phyloP scores from a whole-genome alignment of 2,329 filamentous ascomycete species.

The Teratosphaeriaceae sp. region DNA sequence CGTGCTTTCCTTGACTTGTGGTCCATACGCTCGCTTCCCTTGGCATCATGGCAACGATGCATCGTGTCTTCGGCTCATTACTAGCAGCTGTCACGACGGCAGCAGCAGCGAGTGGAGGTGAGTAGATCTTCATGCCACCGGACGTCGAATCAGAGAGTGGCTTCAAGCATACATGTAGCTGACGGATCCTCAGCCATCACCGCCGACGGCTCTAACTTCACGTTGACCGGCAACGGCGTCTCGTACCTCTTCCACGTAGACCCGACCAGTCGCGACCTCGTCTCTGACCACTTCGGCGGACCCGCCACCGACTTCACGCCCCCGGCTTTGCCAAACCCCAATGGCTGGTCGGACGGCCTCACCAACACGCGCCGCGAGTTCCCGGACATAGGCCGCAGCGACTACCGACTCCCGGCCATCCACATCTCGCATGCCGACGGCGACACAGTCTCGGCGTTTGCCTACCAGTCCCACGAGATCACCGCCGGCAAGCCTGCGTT shows the following conservation, averaged over 20 bases:
- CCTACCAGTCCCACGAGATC: constrained; percentile 53
- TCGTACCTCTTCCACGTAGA: constrained; percentile 61
- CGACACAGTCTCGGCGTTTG: constrained; percentile 52
- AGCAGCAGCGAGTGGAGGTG: no score
- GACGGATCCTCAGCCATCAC: constrained; percentile 50
- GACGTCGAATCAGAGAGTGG: no score
- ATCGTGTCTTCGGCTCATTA: no score
- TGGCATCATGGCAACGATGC: no score
- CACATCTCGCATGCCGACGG: constrained; percentile 54
- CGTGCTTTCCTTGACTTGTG: no score
- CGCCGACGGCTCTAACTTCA: constrained; percentile 50
- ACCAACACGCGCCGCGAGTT: constrained; percentile 54
- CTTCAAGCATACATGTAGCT: no score
- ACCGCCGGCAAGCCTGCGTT: constrained; percentile 51
- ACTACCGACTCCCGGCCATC: constrained; percentile 56
- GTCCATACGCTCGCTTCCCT: no score
- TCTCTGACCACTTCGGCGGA: constrained; percentile 57
- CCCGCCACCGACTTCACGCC: constrained; percentile 47
- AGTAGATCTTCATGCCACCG: no score
- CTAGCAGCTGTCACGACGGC: no score
- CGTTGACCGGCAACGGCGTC: constrained; percentile 49
- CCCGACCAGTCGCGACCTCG: constrained; percentile 47
- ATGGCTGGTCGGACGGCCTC: constrained; percentile 50
- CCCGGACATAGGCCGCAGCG: constrained; percentile 57
- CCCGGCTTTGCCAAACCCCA: constrained; percentile 30